phyloP scores from a whole-genome alignment of 1,284 basidiomycete species.

The Volvariella volvacea region DNA sequence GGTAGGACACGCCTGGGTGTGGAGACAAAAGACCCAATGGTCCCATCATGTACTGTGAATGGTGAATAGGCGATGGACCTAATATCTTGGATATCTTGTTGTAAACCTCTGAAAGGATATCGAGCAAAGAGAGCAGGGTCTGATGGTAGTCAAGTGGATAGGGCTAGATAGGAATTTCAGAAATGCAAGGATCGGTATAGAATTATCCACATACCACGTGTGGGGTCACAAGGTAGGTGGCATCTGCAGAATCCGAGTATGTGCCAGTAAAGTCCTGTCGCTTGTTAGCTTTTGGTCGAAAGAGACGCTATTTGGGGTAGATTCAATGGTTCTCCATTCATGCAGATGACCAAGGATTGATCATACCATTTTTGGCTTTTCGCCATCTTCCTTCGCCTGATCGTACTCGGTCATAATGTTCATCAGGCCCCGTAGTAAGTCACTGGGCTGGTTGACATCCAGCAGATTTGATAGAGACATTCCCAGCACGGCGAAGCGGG shows the following conservation, averaged over 20 bases:
- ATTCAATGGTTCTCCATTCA: background rate
- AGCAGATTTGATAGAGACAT: conserved; percentile 79
- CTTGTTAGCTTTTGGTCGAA: conserved; percentile 48
- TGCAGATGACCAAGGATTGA: background rate
- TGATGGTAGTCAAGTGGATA: conserved; percentile 84
- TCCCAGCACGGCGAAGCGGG: conserved; percentile 73
- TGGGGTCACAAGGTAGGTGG: conserved; percentile 68
- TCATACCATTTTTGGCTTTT: conserved; percentile 71
- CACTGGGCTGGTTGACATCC: conserved; percentile 71
- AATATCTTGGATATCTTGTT: conserved; percentile 77
- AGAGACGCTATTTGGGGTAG: conserved; percentile 42
- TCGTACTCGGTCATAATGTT: conserved; percentile 75
- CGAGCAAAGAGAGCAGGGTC: conserved; percentile 77
- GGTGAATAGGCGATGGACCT: conserved; percentile 67
- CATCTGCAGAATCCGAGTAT: conserved; percentile 52
- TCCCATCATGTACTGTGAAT: conserved; percentile 68
- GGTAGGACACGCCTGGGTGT: conserved; percentile 75
- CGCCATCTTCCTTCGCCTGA: conserved; percentile 71
- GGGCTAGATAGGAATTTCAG: conserved; percentile 44
- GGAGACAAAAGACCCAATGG: conserved; percentile 66
- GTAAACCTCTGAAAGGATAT: conserved; percentile 82
- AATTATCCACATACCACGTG: conserved; percentile 52
- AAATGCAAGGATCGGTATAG: conserved; percentile 1
- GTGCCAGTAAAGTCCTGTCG: conserved; percentile 49
- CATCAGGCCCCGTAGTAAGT: conserved; percentile 68